These are phyloP conservation scores for Lepidium aucheri DNA, from an alignment of 345 rosid species.

Conservation along the genomic window DNA sequence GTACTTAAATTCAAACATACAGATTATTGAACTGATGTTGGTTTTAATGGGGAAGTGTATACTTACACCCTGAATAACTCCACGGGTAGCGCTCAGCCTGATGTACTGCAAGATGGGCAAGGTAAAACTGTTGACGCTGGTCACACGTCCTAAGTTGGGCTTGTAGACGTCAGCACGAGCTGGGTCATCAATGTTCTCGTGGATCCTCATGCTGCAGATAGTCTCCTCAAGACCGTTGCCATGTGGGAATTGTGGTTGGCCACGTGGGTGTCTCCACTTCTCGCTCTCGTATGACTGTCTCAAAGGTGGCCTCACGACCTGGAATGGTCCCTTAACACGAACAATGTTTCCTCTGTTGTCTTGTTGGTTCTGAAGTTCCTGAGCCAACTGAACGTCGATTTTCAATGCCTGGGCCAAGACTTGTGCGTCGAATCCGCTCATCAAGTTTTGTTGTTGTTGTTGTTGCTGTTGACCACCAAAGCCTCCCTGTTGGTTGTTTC, in stretches of 20 bases:
- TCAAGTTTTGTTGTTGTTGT: constrained; percentile 1
- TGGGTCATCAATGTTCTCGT: constrained; percentile 57
- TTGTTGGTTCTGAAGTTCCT: constrained; percentile 36
- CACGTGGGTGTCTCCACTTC: constrained; percentile 19
- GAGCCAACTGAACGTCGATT: constrained; percentile 32
- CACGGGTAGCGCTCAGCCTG: constrained; percentile 54
- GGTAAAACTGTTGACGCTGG: constrained; percentile 44
- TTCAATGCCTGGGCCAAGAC: constrained; percentile 55
- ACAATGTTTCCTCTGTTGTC: constrained; percentile 58
- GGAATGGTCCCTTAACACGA: constrained; percentile 41
- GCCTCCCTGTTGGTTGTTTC: constrained; percentile 40
- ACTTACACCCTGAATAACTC: constrained; percentile 25
- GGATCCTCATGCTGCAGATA: constrained; percentile 49
- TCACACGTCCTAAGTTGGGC: constrained; percentile 48
- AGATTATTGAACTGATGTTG: too few species aligned
- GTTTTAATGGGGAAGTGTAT: too few species aligned
- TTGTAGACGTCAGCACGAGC: constrained; percentile 48
- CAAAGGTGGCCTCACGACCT: constrained; percentile 39
- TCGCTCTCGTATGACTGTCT: constrained; percentile 27
- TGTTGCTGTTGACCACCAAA: constrained; percentile 17
- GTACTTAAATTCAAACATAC: too few species aligned
- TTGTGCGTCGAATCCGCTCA: constrained; percentile 46
- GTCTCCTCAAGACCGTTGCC: constrained; percentile 77
- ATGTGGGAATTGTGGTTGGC: constrained; percentile 4
- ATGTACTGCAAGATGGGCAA: constrained; percentile 52